Percentiles rank a stretch among this genome's conserved stretches.
Conservation (phyloP, 805 yeast genomes). For the Komagataella pastoris region DNA sequence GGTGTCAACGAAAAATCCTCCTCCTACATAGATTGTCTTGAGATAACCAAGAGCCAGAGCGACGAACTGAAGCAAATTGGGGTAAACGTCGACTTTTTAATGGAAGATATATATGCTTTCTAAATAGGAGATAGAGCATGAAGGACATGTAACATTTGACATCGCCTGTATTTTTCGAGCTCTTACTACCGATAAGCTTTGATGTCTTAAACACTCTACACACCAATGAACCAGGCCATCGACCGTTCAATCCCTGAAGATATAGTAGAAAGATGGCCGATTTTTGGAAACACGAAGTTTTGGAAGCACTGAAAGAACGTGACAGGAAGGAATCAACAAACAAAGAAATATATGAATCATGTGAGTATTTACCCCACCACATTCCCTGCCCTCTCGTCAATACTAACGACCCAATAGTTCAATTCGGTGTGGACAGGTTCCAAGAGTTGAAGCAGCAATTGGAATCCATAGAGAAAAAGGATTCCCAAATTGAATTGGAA, state of each 20-base stretch:
- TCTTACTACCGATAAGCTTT: neutral
- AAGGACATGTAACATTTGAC: neutral
- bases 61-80: slow-evolving; percentile 51
- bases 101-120: slow-evolving; percentile 24
- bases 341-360: neutral
- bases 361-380: neutral
- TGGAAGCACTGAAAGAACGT: neutral
- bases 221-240: neutral
- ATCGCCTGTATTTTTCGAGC: neutral
- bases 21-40: slow-evolving; percentile 40
- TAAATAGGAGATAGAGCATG: neutral
- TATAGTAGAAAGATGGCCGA: neutral
- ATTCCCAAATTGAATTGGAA: neutral
- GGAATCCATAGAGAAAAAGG: neutral
- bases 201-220: neutral
- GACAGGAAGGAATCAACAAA: neutral
- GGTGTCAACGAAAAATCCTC: slow-evolving; percentile 43
- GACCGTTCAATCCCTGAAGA: neutral
- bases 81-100: slow-evolving; percentile 59
- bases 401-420: neutral
- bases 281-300: neutral
- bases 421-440: neutral
- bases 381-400: neutral
- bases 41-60: slow-evolving; percentile 43
- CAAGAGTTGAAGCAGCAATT: neutral